Conservation (phyloP, 805 yeast species). For the Deakozyma indianensis region DNA sequence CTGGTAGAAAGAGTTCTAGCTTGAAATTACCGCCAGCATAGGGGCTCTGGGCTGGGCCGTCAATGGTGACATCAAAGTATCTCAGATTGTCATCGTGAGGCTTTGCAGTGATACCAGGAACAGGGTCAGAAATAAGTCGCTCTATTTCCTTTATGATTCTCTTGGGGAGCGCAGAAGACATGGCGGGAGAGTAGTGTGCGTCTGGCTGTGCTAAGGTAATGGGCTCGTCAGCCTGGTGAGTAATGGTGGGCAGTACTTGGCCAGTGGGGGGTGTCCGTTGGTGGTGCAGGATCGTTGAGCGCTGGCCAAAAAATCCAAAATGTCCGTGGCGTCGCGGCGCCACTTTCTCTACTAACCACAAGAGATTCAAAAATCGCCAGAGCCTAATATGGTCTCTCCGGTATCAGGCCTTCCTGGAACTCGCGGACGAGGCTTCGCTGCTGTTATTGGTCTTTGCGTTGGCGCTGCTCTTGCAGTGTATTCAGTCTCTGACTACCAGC, state of each 20-base stretch:
- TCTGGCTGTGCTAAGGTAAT: too few relatives aligned
- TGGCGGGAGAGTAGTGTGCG: not conserved
- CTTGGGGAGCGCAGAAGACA: constrained; percentile 48
- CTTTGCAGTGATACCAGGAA: constrained; percentile 83
- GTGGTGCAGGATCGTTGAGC: not conserved
- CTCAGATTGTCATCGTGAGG: constrained; percentile 93
- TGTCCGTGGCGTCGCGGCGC: too few relatives aligned
- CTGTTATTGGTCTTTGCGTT: constrained; percentile 13
- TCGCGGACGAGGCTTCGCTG: constrained; percentile 17
- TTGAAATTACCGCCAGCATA: constrained; percentile 69
- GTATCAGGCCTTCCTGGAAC: constrained; percentile 16
- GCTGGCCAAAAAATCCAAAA: too few relatives aligned
- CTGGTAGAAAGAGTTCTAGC: constrained; percentile 80
- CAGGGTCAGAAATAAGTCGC: constrained; percentile 83
- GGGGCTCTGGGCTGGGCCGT: constrained; percentile 86
- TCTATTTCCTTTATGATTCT: constrained; percentile 96
- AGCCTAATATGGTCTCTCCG: constrained; percentile 1
- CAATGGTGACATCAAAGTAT: constrained; percentile 81
- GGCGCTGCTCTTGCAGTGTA: constrained; percentile 15
- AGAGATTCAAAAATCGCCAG: too few relatives aligned
- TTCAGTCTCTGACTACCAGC: constrained; percentile 17
- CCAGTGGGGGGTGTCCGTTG: constrained; percentile 1
- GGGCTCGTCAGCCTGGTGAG: too few relatives aligned
- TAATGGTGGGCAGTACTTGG: not conserved
- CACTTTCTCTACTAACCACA: too few relatives aligned